These are phyloP conservation scores for Helianthus annuus DNA, from an alignment of 129 eudicot genomes.

Conservation along the genomic window DNA sequence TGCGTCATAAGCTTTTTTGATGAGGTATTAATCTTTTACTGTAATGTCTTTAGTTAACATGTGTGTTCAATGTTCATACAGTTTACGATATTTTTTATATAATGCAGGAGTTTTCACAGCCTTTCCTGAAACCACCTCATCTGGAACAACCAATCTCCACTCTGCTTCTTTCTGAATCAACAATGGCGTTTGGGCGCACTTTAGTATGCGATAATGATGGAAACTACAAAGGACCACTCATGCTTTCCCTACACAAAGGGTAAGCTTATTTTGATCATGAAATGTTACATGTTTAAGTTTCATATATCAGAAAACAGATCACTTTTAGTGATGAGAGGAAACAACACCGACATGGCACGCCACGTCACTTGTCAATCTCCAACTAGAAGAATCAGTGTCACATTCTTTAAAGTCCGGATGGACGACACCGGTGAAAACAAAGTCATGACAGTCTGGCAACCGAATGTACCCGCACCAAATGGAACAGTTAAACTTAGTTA, in stretches of 20 bases:
- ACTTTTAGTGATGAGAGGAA: slow-evolving; percentile 80
- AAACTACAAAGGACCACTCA: slow-evolving; percentile 84
- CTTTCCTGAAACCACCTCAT: slow-evolving; percentile 95
- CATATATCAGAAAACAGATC: slow-evolving; percentile 41
- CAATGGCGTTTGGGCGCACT: slow-evolving; percentile 91
- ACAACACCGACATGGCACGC: slow-evolving; percentile 80
- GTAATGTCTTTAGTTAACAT: background rate
- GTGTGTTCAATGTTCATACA: background rate
- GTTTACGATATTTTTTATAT: background rate
- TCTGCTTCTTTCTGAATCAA: slow-evolving; percentile 80
- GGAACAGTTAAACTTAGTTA: background rate
- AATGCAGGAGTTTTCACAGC: slow-evolving; percentile 85
- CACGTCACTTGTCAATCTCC: slow-evolving; percentile 88
- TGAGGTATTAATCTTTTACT: slow-evolving; percentile 53
- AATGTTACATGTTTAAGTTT: too few relatives aligned
- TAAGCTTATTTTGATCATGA: slow-evolving; percentile 36
- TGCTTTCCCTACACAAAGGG: slow-evolving; percentile 86
- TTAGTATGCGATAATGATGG: slow-evolving; percentile 79
- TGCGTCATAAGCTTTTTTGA: slow-evolving; percentile 95
- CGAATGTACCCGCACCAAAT: slow-evolving; percentile 51
- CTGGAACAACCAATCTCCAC: slow-evolving; percentile 89
- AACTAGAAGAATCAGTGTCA: slow-evolving; percentile 67
- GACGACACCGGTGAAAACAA: slow-evolving; percentile 39
- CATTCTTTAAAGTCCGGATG: slow-evolving; percentile 67
- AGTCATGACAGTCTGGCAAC: slow-evolving; percentile 85